Evolutionary conservation across 331 rosid species (phyloP), one percentile per base, ranked within the genome.

Genomic region (Stylosanthes scabra): DNA sequence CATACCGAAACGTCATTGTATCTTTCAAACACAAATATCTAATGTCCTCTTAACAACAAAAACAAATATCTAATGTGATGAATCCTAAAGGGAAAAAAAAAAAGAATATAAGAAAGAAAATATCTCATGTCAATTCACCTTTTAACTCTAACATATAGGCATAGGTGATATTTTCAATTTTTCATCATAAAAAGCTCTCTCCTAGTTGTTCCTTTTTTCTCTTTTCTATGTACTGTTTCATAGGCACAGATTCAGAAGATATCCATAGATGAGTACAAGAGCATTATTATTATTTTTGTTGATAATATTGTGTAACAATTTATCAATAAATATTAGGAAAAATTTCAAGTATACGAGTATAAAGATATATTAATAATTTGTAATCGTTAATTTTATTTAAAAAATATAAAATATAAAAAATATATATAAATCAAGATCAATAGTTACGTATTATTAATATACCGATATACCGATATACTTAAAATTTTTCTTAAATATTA

Each of bases 1-100:
- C 47, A 34, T 13, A 11, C 47, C 7, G 28, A 61, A 34, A 34
- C 11, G 20, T 13, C 46, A 37, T n/a, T 12, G 8, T 61, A 14
- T 61, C 16, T n/a, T n/a, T 61, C 47, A n/a, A 8, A 39, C 37
- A 59, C 13, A 59, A 59, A 59, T 59, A 59, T 58, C 41, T 58
- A n/a, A 58, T 27, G 15, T 28, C 40, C 11, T 1, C 63, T 58
- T 9, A 58, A 4, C 14, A 12, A 27, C 8, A 58, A 28, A 1
- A 9, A 42, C 12, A 52, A 59, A 59, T 59, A 59, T 58, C 41
- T 58, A 13, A 58, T 27, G 15, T n/a, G n/a, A n/a, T 1, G 40
- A 27, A 58, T 11, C 62, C 37, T 25, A 3, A 27, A 28, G 0
- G 3, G 8, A n/a, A 28, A 11, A 29, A 29, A 29, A 34, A 6